Evolutionary conservation across 2,329 filamentous ascomycete genomes (phyloP), one percentile per base, ranked within the genome.

Genomic region (Aspergillus ochraceoroseus): DNA sequence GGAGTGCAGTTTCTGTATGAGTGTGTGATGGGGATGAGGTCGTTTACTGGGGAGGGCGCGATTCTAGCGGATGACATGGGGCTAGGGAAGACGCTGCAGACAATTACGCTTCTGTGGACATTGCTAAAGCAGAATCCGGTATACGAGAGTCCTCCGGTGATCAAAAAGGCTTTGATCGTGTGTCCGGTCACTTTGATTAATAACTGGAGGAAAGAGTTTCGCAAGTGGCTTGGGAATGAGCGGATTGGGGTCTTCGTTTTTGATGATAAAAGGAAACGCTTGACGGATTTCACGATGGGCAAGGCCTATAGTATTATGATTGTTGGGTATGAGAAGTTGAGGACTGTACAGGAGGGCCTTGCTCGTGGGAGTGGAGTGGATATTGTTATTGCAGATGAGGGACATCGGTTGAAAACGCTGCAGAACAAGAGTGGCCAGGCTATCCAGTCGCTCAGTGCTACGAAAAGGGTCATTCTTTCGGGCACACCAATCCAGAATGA

Each of bases 21-120:
- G 61, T 85, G 82, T 56, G 79, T 86, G 0, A 86, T 86, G 82
- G 82, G 82, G 4, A 75, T 85, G 72, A 73, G 80, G 28, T 66
- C 72, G 28, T 80, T 75, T 46, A 77, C 77, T 52, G 82, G 82
- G 1, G 75, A 82, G 60, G 82, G 82, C 15, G 82, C 81, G 3
- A 80, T 87, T 43, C 67, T 87, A 33, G 83, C 83, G 1, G 83
- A 87, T 56, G 83, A 86, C 52, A 87, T 87, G 83, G 83, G 83
- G 0, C 62, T 87, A 2, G 83, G 83, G 13, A 87, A 87, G 63
- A 85, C 83, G 1, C 58, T 86, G 22, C 82, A 86, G 54, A 85
- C 82, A 0, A 86, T 87, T 53, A 70, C 82, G 2, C 62, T 86
- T 31, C 57, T 86, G 8, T 86, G 82, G 82, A 86, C 82, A 1